Conservation (phyloP, 2,329 filamentous ascomycete genomes). For the Chrysoporthe austroafricana region DNA sequence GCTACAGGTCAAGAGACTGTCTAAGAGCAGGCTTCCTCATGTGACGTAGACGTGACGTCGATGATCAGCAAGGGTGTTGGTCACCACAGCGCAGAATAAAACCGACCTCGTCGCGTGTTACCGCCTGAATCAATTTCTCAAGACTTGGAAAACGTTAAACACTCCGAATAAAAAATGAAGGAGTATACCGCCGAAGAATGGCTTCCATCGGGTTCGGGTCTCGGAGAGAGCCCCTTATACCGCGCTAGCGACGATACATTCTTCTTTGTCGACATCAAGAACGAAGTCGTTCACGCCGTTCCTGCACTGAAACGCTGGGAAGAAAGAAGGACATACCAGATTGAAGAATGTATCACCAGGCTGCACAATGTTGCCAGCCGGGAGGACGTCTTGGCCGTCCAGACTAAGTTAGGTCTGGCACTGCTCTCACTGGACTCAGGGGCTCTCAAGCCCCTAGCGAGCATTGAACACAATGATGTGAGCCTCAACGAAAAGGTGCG, state of each 20-base stretch:
- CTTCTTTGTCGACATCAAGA: conserved; percentile 36
- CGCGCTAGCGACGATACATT: conserved; percentile 33
- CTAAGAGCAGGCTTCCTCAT: not conserved
- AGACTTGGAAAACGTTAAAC: not conserved
- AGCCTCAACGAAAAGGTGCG: conserved; percentile 31
- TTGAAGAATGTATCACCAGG: conserved; percentile 32
- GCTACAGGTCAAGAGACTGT: not conserved
- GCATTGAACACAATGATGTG: conserved; percentile 26
- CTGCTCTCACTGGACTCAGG: conserved; percentile 30
- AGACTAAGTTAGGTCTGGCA: conserved; percentile 32
- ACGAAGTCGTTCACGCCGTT: conserved; percentile 31
- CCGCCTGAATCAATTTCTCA: not conserved
- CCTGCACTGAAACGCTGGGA: conserved; percentile 30
- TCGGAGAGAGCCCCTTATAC: conserved; percentile 35
- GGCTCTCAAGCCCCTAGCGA: conserved; percentile 29
- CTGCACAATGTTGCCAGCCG: conserved; percentile 30
- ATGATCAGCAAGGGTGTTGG: not conserved
- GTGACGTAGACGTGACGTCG: conserved; percentile 14
- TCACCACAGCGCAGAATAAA: not conserved
- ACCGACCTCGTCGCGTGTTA: not conserved
- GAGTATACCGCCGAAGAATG: conserved; percentile 34
- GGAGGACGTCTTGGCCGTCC: conserved; percentile 31
- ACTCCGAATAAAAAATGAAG: conserved; percentile 26
- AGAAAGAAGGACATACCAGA: conserved; percentile 23
- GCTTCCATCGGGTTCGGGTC: conserved; percentile 32